phyloP scores from a whole-genome alignment of 108 stramenopile genomes.

The Asterionellopsis glacialis region DNA sequence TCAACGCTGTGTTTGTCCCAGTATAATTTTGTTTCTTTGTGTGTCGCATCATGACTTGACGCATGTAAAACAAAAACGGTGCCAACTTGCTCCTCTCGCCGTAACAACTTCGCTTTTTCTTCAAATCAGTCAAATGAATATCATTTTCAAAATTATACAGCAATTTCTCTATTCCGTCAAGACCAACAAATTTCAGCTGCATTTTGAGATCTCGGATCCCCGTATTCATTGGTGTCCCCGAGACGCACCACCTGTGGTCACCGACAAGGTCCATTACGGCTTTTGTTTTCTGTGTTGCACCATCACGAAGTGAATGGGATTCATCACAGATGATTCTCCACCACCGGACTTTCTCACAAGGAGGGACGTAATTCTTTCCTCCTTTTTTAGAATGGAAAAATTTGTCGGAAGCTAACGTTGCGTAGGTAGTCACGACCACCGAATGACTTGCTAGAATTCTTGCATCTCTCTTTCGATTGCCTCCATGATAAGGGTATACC shows the following conservation, averaged over 20 bases:
- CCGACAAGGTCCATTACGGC: slow-evolving; percentile 25
- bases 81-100: background rate
- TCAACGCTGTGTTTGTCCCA: slow-evolving; percentile 23
- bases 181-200: slow-evolving; percentile 38
- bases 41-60: slow-evolving; percentile 39
- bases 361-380: slow-evolving; percentile 22
- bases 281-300: slow-evolving; percentile 8
- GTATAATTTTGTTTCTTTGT: slow-evolving; percentile 27
- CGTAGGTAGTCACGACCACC: slow-evolving; percentile 53
- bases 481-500: slow-evolving; percentile 47
- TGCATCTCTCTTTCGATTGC: slow-evolving; percentile 29
- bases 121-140: background rate
- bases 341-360: slow-evolving; percentile 41
- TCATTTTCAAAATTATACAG: background rate
- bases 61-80: slow-evolving; percentile 24
- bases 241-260: slow-evolving; percentile 40
- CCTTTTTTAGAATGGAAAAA: slow-evolving; percentile 16
- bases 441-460: slow-evolving; percentile 17
- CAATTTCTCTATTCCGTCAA: slow-evolving; percentile 20
- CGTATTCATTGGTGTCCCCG: slow-evolving; percentile 41
- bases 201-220: slow-evolving; percentile 21
- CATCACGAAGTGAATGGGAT: slow-evolving; percentile 33
- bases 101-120: background rate
- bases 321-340: slow-evolving; percentile 62
- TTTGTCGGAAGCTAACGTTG: slow-evolving; percentile 29